These are phyloP conservation scores for Cenchrus purpureus DNA, from an alignment of 176 grass and related monocot species.

Conservation along the genomic window DNA sequence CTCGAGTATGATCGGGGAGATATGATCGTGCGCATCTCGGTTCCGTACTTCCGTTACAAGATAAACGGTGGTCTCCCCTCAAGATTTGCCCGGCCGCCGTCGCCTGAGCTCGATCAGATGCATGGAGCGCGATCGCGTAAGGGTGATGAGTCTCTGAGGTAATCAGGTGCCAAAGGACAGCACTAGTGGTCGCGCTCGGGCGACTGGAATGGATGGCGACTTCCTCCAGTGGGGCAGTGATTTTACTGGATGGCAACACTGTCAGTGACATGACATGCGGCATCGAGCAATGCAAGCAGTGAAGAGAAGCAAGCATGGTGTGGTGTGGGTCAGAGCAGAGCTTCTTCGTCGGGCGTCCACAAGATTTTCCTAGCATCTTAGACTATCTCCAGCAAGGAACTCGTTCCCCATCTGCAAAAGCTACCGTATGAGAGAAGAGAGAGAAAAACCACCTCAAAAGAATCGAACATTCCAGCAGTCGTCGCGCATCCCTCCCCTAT, in stretches of 20 bases:
- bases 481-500: no score
- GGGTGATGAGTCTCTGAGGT: slow-evolving; percentile 39
- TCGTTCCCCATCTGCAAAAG: no score
- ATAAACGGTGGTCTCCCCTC: no score
- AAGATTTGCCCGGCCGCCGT: neutral
- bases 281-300: neutral
- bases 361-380: neutral
- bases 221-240: neutral
- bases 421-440: no score
- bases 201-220: neutral
- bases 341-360: neutral
- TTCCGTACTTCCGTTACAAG: no score
- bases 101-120: neutral
- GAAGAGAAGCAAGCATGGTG: neutral
- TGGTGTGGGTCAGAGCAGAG: neutral
- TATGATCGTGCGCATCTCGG: no score
- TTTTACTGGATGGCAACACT: no score
- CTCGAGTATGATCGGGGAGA: neutral
- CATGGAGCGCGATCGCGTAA: slow-evolving; percentile 10
- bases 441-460: no score
- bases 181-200: neutral
- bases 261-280: neutral
- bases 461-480: no score
- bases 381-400: no score
- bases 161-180: slow-evolving; percentile 3